A percentile compares a stretch with the other conserved stretches of the same genome.
Conservation (phyloP, 345 rosid genomes). For the Moricandia arvensis region DNA sequence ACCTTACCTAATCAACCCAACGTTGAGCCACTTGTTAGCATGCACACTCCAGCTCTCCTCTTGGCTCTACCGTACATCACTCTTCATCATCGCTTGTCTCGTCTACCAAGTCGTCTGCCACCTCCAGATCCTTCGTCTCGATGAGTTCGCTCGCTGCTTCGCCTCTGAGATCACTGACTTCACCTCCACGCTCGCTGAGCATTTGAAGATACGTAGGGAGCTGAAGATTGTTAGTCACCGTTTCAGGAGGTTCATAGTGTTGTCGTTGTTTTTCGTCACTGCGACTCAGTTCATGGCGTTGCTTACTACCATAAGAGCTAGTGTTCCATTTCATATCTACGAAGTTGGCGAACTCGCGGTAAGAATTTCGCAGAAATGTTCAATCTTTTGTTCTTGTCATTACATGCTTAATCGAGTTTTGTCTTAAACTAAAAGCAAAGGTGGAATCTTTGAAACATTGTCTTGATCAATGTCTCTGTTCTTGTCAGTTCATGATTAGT, state of each 20-base stretch:
- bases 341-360: conserved; percentile 83
- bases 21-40: conserved; percentile 45
- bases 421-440: no score
- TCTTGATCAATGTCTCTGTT: no score
- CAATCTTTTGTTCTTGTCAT: no score
- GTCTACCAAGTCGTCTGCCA: conserved; percentile 62
- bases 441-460: no score
- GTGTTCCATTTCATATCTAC: conserved; percentile 53
- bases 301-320: conserved; percentile 57
- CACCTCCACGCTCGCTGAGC: conserved; percentile 55
- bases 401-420: no score
- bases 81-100: conserved; percentile 66
- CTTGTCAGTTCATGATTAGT: no score
- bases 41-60: conserved; percentile 71
- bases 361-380: not conserved
- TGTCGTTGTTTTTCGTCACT: conserved; percentile 60
- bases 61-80: conserved; percentile 76
- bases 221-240: conserved; percentile 81
- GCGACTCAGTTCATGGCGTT: conserved; percentile 69
- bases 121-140: conserved; percentile 66
- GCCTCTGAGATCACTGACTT: conserved; percentile 65
- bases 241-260: conserved; percentile 59
- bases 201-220: conserved; percentile 58
- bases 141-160: conserved; percentile 65
- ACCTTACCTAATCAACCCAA: conserved; percentile 53